Percentiles rank a stretch among this genome's conserved stretches.
Evolutionary conservation across 306 rosid species (phyloP).

Genomic region (Acacia acuminata): DNA sequence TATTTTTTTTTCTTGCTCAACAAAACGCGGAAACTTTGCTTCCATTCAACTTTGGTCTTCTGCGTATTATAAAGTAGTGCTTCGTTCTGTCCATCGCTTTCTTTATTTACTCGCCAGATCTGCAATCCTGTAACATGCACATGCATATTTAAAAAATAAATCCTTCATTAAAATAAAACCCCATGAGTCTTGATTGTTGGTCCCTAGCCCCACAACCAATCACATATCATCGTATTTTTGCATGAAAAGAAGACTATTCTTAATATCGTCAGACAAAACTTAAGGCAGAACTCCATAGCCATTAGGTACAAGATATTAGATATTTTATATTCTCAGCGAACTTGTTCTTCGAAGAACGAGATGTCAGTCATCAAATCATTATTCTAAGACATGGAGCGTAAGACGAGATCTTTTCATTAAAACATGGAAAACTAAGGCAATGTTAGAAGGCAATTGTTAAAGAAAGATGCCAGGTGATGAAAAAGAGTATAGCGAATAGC

Average conservation of each 20-base stretch:
- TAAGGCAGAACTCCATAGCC: neutral
- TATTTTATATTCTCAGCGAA: neutral
- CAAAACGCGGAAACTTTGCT: constrained; percentile 52
- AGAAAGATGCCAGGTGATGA: neutral
- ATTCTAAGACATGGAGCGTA: neutral
- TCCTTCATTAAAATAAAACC: neutral
- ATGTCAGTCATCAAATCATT: neutral
- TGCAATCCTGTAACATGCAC: constrained; percentile 37
- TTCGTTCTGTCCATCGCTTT: constrained; percentile 41
- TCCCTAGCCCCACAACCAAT: neutral
- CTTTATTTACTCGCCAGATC: constrained; percentile 49
- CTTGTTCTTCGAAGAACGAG: neutral
- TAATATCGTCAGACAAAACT: neutral
- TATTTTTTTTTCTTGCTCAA: neutral
- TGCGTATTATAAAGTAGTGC: constrained; percentile 26
- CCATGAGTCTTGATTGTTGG: neutral
- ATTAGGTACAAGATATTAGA: neutral
- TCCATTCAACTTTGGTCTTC: constrained; percentile 26
- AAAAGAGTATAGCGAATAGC: neutral
- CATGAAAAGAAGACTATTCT: neutral
- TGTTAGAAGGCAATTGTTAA: no score
- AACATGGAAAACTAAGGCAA: neutral
- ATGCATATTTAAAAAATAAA: neutral
- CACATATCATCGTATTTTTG: neutral
- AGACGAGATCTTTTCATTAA: neutral